Percentiles rank a stretch among this genome's conserved stretches.
Evolutionary conservation across 2,329 filamentous ascomycete genomes (phyloP).

Genomic region (Byssochlamys sp.): DNA sequence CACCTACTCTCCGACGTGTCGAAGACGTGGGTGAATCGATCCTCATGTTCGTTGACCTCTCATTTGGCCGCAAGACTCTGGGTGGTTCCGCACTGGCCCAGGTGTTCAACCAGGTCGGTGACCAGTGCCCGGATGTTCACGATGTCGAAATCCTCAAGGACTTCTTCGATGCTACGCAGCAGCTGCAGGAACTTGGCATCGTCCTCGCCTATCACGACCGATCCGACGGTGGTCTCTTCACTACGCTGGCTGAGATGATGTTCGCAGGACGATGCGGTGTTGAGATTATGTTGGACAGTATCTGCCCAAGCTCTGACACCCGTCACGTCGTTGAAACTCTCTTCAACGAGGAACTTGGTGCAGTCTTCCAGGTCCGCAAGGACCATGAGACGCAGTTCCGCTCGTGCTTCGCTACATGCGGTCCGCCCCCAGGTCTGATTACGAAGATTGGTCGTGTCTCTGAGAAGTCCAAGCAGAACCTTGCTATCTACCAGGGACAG

Average conservation of each 20-base stretch:
- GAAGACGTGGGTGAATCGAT: slow-evolving; percentile 85
- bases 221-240: slow-evolving; percentile 85
- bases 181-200: slow-evolving; percentile 55
- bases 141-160: slow-evolving; percentile 73
- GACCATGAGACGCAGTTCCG: slow-evolving; percentile 76
- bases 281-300: slow-evolving; percentile 70
- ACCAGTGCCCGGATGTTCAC: slow-evolving; percentile 76
- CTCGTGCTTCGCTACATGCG: slow-evolving; percentile 81
- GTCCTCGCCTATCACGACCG: slow-evolving; percentile 92
- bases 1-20: slow-evolving; percentile 69
- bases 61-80: slow-evolving; percentile 66
- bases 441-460: slow-evolving; percentile 73
- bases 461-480: slow-evolving; percentile 57
- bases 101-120: slow-evolving; percentile 73
- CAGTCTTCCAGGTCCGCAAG: slow-evolving; percentile 88
- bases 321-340: slow-evolving; percentile 63
- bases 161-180: slow-evolving; percentile 77
- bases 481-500: slow-evolving; percentile 64
- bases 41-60: slow-evolving; percentile 83
- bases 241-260: slow-evolving; percentile 92
- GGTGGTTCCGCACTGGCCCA: slow-evolving; percentile 89
- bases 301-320: slow-evolving; percentile 49
- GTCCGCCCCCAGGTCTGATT: slow-evolving; percentile 70
- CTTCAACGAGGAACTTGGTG: slow-evolving; percentile 93
- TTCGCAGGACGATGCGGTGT: slow-evolving; percentile 87